Evolutionary conservation across 2,329 filamentous ascomycete species (phyloP).

Genomic region (Colletotrichum phormii): DNA sequence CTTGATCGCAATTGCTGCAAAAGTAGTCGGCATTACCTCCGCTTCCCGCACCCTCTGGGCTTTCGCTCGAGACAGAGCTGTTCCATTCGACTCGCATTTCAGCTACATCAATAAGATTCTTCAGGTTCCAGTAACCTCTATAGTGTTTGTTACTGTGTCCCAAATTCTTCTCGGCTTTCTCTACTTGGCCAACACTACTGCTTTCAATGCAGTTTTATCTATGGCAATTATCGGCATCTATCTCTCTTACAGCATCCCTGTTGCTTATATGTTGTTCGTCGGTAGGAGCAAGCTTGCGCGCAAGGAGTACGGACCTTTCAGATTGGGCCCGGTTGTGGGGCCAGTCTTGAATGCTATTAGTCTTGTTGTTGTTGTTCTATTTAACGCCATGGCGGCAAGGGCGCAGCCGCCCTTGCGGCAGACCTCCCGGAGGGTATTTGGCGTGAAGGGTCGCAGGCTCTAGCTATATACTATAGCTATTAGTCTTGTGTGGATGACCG

Average conservation of each 20-base stretch:
- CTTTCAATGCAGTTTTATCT: constrained; percentile 53
- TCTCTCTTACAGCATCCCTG: constrained; percentile 54
- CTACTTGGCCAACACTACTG: constrained; percentile 53
- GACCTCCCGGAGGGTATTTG: too few relatives aligned
- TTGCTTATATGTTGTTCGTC: constrained; percentile 49
- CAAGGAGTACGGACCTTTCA: constrained; percentile 41
- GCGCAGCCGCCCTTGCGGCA: too few relatives aligned
- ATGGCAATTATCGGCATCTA: constrained; percentile 57
- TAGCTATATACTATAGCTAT: too few relatives aligned
- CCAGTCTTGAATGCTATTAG: constrained; percentile 52
- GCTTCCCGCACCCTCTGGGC: constrained; percentile 52
- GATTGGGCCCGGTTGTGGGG: constrained; percentile 47
- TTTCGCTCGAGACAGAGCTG: constrained; percentile 50
- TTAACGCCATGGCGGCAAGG: too few relatives aligned
- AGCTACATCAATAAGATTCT: constrained; percentile 45
- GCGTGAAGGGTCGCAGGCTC: too few relatives aligned
- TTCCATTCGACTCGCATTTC: constrained; percentile 51
- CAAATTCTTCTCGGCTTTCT: constrained; percentile 49
- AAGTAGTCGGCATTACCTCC: constrained; percentile 46
- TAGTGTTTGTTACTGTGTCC: constrained; percentile 40
- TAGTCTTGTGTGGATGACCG: constrained; percentile 54
- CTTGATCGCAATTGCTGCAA: constrained; percentile 44
- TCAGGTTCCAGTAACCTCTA: constrained; percentile 48
- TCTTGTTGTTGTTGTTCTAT: too few relatives aligned
- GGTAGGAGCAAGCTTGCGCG: constrained; percentile 43